These are phyloP conservation scores for Aspergillus fructus DNA, from an alignment of 2,329 filamentous ascomycete genomes.

Conservation along the genomic window DNA sequence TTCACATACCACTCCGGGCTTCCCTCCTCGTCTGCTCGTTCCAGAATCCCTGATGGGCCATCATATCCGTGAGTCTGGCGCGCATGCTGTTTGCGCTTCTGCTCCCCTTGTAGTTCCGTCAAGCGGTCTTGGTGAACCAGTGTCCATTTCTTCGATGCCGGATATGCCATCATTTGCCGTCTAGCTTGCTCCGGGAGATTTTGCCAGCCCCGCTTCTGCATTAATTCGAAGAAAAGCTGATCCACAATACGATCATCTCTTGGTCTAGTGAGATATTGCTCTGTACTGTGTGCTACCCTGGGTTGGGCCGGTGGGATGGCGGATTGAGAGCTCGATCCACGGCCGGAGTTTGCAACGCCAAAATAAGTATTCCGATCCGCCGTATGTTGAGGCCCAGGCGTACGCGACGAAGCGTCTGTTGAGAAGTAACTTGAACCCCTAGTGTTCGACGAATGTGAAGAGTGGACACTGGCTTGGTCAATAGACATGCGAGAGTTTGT, in stretches of 20 bases:
- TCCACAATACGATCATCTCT: slow-evolving; percentile 73
- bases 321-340: slow-evolving; percentile 31
- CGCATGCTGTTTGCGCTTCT: slow-evolving; percentile 77
- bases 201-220: slow-evolving; percentile 98
- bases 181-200: slow-evolving; percentile 92
- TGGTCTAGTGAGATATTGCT: slow-evolving; percentile 43
- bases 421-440: slow-evolving; percentile 58
- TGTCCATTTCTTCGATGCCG: slow-evolving; percentile 94
- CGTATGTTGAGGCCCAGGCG: slow-evolving; percentile 39
- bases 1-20: slow-evolving; percentile 98
- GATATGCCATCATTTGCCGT: slow-evolving; percentile 94
- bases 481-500: slow-evolving; percentile 57
- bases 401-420: slow-evolving; percentile 51
- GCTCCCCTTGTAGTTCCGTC: slow-evolving; percentile 90
- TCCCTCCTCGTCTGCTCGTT: slow-evolving; percentile 87
- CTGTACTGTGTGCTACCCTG: slow-evolving; percentile 30
- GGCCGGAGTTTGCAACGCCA: slow-evolving; percentile 25
- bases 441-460: slow-evolving; percentile 58
- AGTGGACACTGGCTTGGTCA: slow-evolving; percentile 66
- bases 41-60: slow-evolving; percentile 64
- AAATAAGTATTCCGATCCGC: slow-evolving; percentile 33
- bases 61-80: slow-evolving; percentile 67
- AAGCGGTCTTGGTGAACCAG: slow-evolving; percentile 92
- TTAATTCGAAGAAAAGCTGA: slow-evolving; percentile 85
- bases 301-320: slow-evolving; percentile 30